Base-by-base conservation (phyloP, 2,329 filamentous ascomycete genomes). In the Xylaria sp. region DNA sequence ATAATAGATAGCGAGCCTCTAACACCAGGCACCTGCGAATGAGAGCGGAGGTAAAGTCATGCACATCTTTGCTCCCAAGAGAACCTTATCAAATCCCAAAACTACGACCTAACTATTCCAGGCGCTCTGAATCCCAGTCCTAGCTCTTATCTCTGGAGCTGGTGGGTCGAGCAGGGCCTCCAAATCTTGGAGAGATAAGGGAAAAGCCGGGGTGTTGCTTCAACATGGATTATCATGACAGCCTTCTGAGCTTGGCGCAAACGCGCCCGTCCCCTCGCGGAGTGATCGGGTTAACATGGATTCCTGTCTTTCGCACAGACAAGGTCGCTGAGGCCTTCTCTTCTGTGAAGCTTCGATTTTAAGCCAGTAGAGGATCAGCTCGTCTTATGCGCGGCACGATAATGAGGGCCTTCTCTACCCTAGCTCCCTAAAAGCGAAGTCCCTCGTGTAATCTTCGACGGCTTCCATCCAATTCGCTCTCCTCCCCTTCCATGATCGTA, bases 111-210 rank as follows among this genome's bases (percentile, higher is more conserved):
- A 59, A 62, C 60, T 39, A 39, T 18, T 57, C 59, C 10, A 44
- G 51, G 51, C 54, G 58, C 57, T 37, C 55, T 58, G 37, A 69
- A 55, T 25, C 39, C 50, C 18, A 23, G 46, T 28, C 28, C 32
- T n/a, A 25, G 8, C 25, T 59, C 69, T 71, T 71, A 71, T 71
- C 69, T 71, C 37, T 69, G 63, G 52, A 48, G 28, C 57, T 54
- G 39, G 69, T 71, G 66, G 69, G 66, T 69, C 68, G 13, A 68
- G 41, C 61, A 55, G 20, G 25, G 13, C 25, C 25, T 52, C 55
- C 50, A 66, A 44, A 23, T n/a, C 54, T 34, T n/a, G 62, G 59
- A 63, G 39, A 69, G 67, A 70, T 70, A 70, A 70, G 67, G 32
- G 20, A 20, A 18, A n/a, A 28, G 44, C 59, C 44, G 52, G 65